Base-by-base conservation (phyloP, 805 yeast species). In the Hemisphaericaspora nanyangensis region DNA sequence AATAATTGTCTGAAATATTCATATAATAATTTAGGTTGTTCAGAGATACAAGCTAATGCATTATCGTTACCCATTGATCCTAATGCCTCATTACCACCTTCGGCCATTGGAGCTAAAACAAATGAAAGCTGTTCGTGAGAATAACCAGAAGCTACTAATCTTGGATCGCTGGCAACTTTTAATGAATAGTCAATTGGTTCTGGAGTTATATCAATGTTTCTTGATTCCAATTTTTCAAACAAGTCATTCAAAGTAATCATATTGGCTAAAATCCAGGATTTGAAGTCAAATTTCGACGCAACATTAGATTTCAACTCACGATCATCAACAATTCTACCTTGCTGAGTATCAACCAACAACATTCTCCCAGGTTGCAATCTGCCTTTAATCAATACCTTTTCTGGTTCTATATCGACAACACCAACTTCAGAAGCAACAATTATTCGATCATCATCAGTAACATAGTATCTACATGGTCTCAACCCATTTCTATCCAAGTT, bases 11-110 rank as follows among this genome's bases (percentile, higher is more conserved):
- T 81, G 74, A 91, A 93, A 68, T 91, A 91, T 56, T 93, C 99
- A 62, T 85, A 91, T 47, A 88, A 70, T 46, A 93, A 68, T 50
- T 82, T 83, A 31, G 99, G 98, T 65, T 89, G 95, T 58, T 86
- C 91, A 28, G 95, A 83, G 51, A 91, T 69, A 66, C 99, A 93
- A 0, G 98, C 98, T 48, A 91, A 72, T 10, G 98, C 95, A 37
- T 93, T 80, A 59, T 91, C 99, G 58, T 91, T 91, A 73, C 99
- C 99, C 99, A 91, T 91, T 15, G 97, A 90, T 13, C 99, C 98
- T 38, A 91, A 74, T 10, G 97, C 89, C 68, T 91, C 99, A 59
- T 90, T 91, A 45, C 91, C 96, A 45, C 91, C 96, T 50, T 79
- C 83, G 30, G 95, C 97, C 99, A 91, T 93, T 46, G 98, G 98